Base-by-base conservation (phyloP, 1,139 yeast genomes). In the Taphrina pruni region DNA sequence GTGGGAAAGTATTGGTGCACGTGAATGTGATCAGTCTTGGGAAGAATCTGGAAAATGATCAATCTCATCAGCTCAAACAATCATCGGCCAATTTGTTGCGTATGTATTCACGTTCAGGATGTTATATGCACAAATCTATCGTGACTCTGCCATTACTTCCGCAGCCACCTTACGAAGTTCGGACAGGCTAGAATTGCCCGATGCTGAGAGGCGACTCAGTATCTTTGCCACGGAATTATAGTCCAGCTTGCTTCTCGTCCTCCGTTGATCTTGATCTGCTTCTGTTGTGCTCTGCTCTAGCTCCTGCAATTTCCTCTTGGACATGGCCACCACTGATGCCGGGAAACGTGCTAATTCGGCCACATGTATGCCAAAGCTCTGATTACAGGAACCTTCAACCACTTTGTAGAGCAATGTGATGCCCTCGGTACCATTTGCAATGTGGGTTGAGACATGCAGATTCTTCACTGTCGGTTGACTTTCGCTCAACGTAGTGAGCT, bases 301-400 rank as follows among this genome's bases (percentile, higher is more conserved):
- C 76, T 94, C 98, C 6, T 85, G 82, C 0, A 97, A 97, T 77
- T 93, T 93, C 72, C 98, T 85, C 76, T 94, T 94, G 2, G 99
- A 97, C 98, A 94, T 94, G 70, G 86, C 85, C 65, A 94, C 86
- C 62, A 94, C 94, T 77, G 93, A 93, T 39, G 82, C 81, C 0
- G 99, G 99, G 77, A 94, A 94, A 73, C 90, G 88, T 46, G 94
- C 98, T 60, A 93, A 86, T 78, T 94, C 98, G 0, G 99, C 98
- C 54, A 94, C 99, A 77, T 94, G 97, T 62, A 94, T 92, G 79
- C 99, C 99, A 79, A 94, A 94, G 0, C 97, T 92, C 77, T 92
- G 96, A 76, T 92, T 97, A 2, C 96, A 87, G 69, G 92, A 85
- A 14, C 99, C 99, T 0, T 90, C 90, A 74, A 90, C 97, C 17